These are phyloP conservation scores for Gamarada debralockiae DNA, from an alignment of 495 filamentous ascomycete genomes.

Conservation along the genomic window DNA sequence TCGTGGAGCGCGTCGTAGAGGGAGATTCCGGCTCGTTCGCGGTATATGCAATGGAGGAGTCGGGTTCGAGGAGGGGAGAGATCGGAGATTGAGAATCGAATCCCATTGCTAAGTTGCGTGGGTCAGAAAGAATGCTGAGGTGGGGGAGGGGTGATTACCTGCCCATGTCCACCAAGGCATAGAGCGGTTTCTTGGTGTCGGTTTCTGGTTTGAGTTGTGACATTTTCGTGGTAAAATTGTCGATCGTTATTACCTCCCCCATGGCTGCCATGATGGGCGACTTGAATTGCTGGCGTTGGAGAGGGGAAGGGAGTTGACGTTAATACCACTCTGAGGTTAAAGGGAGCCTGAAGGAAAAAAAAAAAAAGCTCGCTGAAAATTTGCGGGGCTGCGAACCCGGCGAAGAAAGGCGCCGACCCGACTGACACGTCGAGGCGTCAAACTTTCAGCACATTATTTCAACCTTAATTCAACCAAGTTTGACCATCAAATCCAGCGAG, in stretches of 20 bases:
- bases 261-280: slow-evolving; percentile 15
- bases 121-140: slow-evolving; percentile 2
- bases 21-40: slow-evolving; percentile 74
- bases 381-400: no score
- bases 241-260: slow-evolving; percentile 43
- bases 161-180: slow-evolving; percentile 70
- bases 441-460: no score
- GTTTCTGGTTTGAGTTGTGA: slow-evolving; percentile 36
- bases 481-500: no score
- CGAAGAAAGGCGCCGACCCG: no score
- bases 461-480: no score
- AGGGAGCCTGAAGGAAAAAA: no score
- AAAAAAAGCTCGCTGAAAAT: no score
- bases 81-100: slow-evolving; percentile 87
- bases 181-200: slow-evolving; percentile 37
- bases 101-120: slow-evolving; percentile 71
- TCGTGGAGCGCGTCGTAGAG: slow-evolving; percentile 78
- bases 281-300: no score
- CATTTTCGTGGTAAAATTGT: slow-evolving; percentile 45
- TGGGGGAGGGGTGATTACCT: slow-evolving; percentile 43
- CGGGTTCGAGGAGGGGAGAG: slow-evolving; percentile 66
- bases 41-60: slow-evolving; percentile 71
- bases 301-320: no score
- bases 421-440: no score
- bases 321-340: no score